Evolutionary conservation across 192 early-diverging fungal species (phyloP).

Genomic region (Podila epigama): DNA sequence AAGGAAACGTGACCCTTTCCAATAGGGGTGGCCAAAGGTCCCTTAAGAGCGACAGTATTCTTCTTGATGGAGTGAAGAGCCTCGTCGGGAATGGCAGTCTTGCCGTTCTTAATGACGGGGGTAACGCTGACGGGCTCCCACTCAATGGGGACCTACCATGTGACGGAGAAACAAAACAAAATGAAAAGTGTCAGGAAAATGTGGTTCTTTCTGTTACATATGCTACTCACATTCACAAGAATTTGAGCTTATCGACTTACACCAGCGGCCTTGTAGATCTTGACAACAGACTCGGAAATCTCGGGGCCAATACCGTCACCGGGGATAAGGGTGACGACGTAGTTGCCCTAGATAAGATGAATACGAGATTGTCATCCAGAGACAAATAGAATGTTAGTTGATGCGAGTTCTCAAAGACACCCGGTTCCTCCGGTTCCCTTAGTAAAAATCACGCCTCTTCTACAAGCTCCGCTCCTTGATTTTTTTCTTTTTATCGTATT

Average conservation of each 20-base stretch:
- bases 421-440: no score
- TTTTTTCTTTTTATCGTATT: slow-evolving; percentile 7
- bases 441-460: neutral
- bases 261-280: slow-evolving; percentile 91
- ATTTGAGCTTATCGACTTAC: slow-evolving; percentile 49
- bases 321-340: slow-evolving; percentile 92
- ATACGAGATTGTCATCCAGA: neutral
- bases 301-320: slow-evolving; percentile 99
- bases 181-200: neutral
- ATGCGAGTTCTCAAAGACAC: no score
- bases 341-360: slow-evolving; percentile 67
- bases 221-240: no score
- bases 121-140: slow-evolving; percentile 97
- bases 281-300: slow-evolving; percentile 91
- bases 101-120: slow-evolving; percentile 89
- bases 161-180: neutral
- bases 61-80: slow-evolving; percentile 90
- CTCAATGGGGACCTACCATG: slow-evolving; percentile 81
- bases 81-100: slow-evolving; percentile 93
- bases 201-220: no score
- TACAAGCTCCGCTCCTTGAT: neutral
- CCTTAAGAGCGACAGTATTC: slow-evolving; percentile 97
- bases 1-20: slow-evolving; percentile 99
- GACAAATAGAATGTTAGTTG: neutral
- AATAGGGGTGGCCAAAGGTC: slow-evolving; percentile 96